These are phyloP conservation scores for Martiniozyma asiatica DNA, from an alignment of 1,139 yeast species.

Conservation along the genomic window DNA sequence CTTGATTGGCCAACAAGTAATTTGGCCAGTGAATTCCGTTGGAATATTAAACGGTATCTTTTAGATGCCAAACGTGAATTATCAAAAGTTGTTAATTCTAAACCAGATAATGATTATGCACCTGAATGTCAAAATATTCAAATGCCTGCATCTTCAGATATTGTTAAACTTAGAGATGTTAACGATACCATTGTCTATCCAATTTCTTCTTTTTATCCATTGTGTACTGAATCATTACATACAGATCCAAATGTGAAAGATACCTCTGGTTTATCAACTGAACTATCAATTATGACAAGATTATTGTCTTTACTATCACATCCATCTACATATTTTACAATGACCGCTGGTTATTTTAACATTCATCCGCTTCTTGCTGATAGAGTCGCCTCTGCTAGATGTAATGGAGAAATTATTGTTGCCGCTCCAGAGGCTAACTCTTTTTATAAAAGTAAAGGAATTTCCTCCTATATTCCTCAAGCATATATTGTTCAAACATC, in stretches of 20 bases:
- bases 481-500: slow-evolving; percentile 76
- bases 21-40: slow-evolving; percentile 59
- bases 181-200: slow-evolving; percentile 73
- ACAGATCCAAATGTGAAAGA: slow-evolving; percentile 45
- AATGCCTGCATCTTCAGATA: slow-evolving; percentile 30
- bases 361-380: slow-evolving; percentile 66
- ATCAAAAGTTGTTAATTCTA: slow-evolving; percentile 38
- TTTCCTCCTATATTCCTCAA: slow-evolving; percentile 72
- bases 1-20: slow-evolving; percentile 71
- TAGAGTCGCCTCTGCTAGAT: slow-evolving; percentile 46
- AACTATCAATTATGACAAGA: slow-evolving; percentile 56
- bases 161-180: slow-evolving; percentile 17
- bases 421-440: slow-evolving; percentile 94
- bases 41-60: slow-evolving; percentile 44
- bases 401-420: slow-evolving; percentile 65
- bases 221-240: no score
- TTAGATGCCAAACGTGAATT: slow-evolving; percentile 47
- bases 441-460: slow-evolving; percentile 74
- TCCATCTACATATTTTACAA: slow-evolving; percentile 58
- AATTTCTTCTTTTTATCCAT: slow-evolving; percentile 80
- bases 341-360: slow-evolving; percentile 96
- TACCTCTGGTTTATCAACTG: slow-evolving; percentile 81
- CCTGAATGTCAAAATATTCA: slow-evolving; percentile 15
- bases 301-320: slow-evolving; percentile 48
- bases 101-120: slow-evolving; percentile 5